phyloP scores from a whole-genome alignment of 371 early-diverging fungal genomes.

The Haplosporangium sp. region DNA sequence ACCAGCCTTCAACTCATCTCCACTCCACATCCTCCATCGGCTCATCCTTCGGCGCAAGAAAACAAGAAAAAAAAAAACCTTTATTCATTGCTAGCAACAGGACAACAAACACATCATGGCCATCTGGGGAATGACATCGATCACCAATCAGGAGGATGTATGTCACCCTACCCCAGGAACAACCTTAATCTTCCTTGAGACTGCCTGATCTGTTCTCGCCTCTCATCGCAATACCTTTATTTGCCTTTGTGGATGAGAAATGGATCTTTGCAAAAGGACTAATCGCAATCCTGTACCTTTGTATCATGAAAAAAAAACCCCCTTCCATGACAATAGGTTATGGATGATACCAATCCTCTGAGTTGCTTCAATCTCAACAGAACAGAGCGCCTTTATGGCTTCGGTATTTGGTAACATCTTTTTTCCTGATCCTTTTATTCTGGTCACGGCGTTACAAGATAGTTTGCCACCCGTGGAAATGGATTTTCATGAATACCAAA shows the following conservation, averaged over 20 bases:
- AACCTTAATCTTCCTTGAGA: background rate
- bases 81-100: background rate
- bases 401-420: slow-evolving; percentile 76
- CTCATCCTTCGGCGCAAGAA: too few relatives aligned
- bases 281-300: background rate
- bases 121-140: slow-evolving; percentile 55
- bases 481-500: too few relatives aligned
- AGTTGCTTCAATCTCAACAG: slow-evolving; percentile 73
- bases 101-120: slow-evolving; percentile 36
- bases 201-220: background rate
- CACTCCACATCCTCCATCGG: too few relatives aligned
- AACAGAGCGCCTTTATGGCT: slow-evolving; percentile 90
- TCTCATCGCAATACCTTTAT: background rate
- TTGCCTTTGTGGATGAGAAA: background rate
- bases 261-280: background rate
- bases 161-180: background rate
- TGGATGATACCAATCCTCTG: slow-evolving; percentile 58
- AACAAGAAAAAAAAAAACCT: background rate
- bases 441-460: background rate
- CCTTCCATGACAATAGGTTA: slow-evolving; percentile 21
- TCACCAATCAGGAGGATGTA: slow-evolving; percentile 34
- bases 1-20: too few relatives aligned
- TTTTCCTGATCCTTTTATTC: background rate
- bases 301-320: background rate
- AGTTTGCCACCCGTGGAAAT: background rate